Conservation (phyloP, 2,329 filamentous ascomycete species). For the Fusarium dimerum region DNA sequence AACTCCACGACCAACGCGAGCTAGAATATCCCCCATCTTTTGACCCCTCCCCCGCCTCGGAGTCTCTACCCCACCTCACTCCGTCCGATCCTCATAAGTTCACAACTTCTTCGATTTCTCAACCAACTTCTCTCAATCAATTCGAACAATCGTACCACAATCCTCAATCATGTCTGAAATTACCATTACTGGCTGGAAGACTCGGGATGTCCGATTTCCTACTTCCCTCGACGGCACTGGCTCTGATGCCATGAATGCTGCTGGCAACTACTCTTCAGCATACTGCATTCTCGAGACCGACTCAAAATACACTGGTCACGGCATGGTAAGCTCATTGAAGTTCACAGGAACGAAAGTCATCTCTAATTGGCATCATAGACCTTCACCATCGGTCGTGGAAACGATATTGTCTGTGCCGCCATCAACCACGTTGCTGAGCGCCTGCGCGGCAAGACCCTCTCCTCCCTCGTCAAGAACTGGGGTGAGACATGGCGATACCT, state of each 20-base stretch:
- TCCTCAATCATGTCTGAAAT: slow-evolving; percentile 47
- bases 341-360: neutral
- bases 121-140: neutral
- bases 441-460: slow-evolving; percentile 73
- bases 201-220: slow-evolving; percentile 75
- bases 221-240: slow-evolving; percentile 97
- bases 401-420: slow-evolving; percentile 87
- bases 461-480: slow-evolving; percentile 78
- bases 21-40: slow-evolving; percentile 1
- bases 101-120: neutral
- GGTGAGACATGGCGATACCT: slow-evolving; percentile 88
- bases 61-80: slow-evolving; percentile 19
- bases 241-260: slow-evolving; percentile 95
- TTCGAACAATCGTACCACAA: neutral
- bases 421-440: slow-evolving; percentile 78
- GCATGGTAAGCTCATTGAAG: slow-evolving; percentile 60
- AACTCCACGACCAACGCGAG: slow-evolving; percentile 5
- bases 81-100: slow-evolving; percentile 2
- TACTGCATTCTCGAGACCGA: slow-evolving; percentile 91
- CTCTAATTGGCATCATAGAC: slow-evolving; percentile 44
- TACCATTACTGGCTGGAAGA: slow-evolving; percentile 71
- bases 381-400: slow-evolving; percentile 86
- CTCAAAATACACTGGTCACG: slow-evolving; percentile 69
- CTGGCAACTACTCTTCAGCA: slow-evolving; percentile 89
- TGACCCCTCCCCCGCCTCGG: slow-evolving; percentile 25